Evolutionary conservation across 2,329 filamentous ascomycete genomes (phyloP).

Genomic region (Aschersonia sp.): DNA sequence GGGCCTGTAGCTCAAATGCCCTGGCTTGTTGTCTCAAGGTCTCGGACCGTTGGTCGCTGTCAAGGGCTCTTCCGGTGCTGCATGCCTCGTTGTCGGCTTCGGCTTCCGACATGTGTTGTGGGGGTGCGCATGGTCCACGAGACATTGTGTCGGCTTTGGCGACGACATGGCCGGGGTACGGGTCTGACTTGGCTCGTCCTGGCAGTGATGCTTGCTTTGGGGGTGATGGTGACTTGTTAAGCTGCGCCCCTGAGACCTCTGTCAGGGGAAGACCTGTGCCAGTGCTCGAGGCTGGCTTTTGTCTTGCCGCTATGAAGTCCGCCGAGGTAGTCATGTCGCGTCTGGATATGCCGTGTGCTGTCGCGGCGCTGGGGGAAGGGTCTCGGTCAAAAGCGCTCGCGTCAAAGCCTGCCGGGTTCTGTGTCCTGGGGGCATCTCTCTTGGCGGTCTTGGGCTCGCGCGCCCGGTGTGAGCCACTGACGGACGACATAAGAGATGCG

Average conservation of each 20-base stretch:
- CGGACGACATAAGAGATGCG: background rate
- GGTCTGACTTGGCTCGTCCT: constrained; percentile 24
- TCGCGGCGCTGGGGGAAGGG: constrained; percentile 9
- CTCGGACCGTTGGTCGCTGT: constrained; percentile 5
- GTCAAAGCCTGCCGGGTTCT: constrained; percentile 18
- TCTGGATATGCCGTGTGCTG: constrained; percentile 1
- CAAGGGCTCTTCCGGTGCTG: constrained; percentile 1
- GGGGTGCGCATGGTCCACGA: constrained; percentile 5
- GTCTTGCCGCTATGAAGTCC: constrained; percentile 28
- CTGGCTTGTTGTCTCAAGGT: constrained; percentile 11
- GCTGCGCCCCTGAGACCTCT: constrained; percentile 23
- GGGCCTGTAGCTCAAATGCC: constrained; percentile 23
- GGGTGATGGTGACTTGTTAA: constrained; percentile 26
- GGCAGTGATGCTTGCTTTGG: constrained; percentile 10
- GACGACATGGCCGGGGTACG: constrained; percentile 7
- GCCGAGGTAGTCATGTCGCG: constrained; percentile 15
- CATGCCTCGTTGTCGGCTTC: background rate
- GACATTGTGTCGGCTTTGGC: constrained; percentile 2
- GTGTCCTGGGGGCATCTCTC: constrained; percentile 3
- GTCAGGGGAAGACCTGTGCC: constrained; percentile 21
- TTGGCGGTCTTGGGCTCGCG: background rate
- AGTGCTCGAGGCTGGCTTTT: constrained; percentile 16
- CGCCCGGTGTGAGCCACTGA: background rate
- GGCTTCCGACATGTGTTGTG: background rate
- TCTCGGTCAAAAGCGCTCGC: constrained; percentile 20